phyloP scores from a whole-genome alignment of 2,329 filamentous ascomycete genomes.

The Aspergillus intermedius region DNA sequence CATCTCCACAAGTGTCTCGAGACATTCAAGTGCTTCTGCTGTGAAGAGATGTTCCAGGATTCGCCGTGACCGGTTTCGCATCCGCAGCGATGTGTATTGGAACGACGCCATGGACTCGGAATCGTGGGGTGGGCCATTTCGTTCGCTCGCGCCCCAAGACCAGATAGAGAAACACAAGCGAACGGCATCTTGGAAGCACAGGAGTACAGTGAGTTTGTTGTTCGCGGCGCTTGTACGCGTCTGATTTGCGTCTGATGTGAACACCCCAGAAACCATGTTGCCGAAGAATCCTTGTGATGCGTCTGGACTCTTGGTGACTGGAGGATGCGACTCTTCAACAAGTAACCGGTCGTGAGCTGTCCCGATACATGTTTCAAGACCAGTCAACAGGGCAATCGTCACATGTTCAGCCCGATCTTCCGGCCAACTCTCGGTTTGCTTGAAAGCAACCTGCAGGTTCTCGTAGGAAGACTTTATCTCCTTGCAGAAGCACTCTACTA shows the following conservation, averaged over 20 bases:
- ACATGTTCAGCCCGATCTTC: slow-evolving; percentile 52
- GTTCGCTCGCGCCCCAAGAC: slow-evolving; percentile 71
- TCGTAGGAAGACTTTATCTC: slow-evolving; percentile 69
- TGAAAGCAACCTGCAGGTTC: slow-evolving; percentile 52
- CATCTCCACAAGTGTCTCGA: slow-evolving; percentile 82
- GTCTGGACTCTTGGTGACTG: slow-evolving; percentile 69
- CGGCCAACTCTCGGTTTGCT: slow-evolving; percentile 31
- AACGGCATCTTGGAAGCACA: slow-evolving; percentile 96
- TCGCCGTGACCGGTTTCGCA: slow-evolving; percentile 81
- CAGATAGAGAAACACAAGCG: slow-evolving; percentile 89
- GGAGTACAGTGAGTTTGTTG: slow-evolving; percentile 80
- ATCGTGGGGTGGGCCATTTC: slow-evolving; percentile 48
- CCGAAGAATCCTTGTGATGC: slow-evolving; percentile 84
- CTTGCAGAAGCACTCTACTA: slow-evolving; percentile 81
- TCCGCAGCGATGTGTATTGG: slow-evolving; percentile 79
- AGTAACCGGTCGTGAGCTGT: slow-evolving; percentile 77
- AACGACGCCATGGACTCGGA: slow-evolving; percentile 70
- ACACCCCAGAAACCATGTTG: slow-evolving; percentile 88
- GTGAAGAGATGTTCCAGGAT: slow-evolving; percentile 89
- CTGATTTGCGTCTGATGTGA: slow-evolving; percentile 69
- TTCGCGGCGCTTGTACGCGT: slow-evolving; percentile 83
- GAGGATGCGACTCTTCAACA: slow-evolving; percentile 64
- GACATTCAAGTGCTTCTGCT: slow-evolving; percentile 83
- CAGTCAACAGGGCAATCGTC: slow-evolving; percentile 76
- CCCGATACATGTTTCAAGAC: slow-evolving; percentile 82